Evolutionary conservation across 352 stramenopile species (phyloP).

Genomic region (Globisporangium takayamanum): DNA sequence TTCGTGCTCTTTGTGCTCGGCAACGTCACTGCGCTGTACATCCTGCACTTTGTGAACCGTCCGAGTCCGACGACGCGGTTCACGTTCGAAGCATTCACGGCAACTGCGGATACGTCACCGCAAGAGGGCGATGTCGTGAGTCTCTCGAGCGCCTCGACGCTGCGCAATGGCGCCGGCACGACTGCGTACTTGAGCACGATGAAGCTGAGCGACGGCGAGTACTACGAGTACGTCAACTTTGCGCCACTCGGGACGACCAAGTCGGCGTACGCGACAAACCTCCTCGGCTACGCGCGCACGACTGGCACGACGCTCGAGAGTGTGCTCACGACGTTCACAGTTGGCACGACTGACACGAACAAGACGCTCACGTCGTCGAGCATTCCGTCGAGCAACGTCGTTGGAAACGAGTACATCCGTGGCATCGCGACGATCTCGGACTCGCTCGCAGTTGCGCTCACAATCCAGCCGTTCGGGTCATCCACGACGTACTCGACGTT

Average conservation of each 20-base stretch:
- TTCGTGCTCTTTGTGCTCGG: conserved; percentile 49
- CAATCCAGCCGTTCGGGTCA: conserved; percentile 3
- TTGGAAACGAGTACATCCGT: conserved; percentile 23
- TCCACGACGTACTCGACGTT: conserved; percentile 11
- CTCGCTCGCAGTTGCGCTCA: conserved; percentile 33
- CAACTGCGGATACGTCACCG: conserved; percentile 12
- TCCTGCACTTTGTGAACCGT: conserved; percentile 55
- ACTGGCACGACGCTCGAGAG: conserved; percentile 20
- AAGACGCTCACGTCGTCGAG: conserved; percentile 26
- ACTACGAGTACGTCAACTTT: conserved; percentile 42
- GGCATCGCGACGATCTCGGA: conserved; percentile 56
- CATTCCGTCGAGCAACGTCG: conserved; percentile 17
- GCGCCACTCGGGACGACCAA: conserved; percentile 34
- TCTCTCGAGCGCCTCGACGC: conserved; percentile 20
- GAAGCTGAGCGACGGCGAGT: conserved; percentile 16
- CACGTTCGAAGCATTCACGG: conserved; percentile 25
- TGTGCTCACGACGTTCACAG: conserved; percentile 46
- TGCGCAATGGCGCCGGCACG: conserved; percentile 57
- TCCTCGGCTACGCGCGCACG: conserved; percentile 39
- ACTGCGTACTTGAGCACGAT: conserved; percentile 51
- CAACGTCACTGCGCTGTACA: conserved; percentile 56
- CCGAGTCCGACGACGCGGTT: conserved; percentile 36
- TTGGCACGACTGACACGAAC: conserved; percentile 11
- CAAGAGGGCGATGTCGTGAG: conserved; percentile 32
- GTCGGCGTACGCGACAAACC: conserved; percentile 32